These are phyloP conservation scores for Globisporangium nodosum DNA, from an alignment of 352 stramenopile genomes.

Conservation along the genomic window DNA sequence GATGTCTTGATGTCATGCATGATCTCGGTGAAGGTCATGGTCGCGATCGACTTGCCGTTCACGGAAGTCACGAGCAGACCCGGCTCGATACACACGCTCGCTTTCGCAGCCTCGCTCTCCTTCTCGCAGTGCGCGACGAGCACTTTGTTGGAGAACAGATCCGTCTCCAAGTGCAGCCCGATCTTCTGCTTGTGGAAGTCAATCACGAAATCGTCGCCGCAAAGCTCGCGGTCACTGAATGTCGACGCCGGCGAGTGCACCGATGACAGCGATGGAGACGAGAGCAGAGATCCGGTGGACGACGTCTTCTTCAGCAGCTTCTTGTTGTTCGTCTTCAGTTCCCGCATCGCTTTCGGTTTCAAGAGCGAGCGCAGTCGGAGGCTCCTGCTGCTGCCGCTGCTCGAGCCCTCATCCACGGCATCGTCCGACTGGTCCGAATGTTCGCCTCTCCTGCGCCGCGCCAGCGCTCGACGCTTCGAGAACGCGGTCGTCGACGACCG, in stretches of 20 bases:
- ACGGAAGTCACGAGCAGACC: constrained; percentile 63
- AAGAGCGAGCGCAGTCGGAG: constrained; percentile 5
- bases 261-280: constrained; percentile 2
- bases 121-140: constrained; percentile 60
- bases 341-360: constrained; percentile 1
- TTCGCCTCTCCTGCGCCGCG: not conserved
- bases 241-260: not conserved
- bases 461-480: constrained; percentile 1
- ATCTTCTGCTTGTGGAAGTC: constrained; percentile 57
- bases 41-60: constrained; percentile 39
- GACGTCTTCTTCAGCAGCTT: constrained; percentile 20
- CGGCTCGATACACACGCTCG: constrained; percentile 29
- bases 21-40: constrained; percentile 43
- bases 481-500: not conserved
- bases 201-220: constrained; percentile 40
- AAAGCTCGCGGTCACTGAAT: constrained; percentile 1
- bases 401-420: not conserved
- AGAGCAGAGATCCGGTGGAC: constrained; percentile 21
- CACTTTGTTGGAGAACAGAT: constrained; percentile 52
- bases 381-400: not conserved
- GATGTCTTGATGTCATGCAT: constrained; percentile 43
- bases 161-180: constrained; percentile 63
- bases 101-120: constrained; percentile 45
- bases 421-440: not conserved
- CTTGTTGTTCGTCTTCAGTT: not conserved